Base-by-base conservation (phyloP, 2,329 filamentous ascomycete genomes). In the Fusarium miscanthi region DNA sequence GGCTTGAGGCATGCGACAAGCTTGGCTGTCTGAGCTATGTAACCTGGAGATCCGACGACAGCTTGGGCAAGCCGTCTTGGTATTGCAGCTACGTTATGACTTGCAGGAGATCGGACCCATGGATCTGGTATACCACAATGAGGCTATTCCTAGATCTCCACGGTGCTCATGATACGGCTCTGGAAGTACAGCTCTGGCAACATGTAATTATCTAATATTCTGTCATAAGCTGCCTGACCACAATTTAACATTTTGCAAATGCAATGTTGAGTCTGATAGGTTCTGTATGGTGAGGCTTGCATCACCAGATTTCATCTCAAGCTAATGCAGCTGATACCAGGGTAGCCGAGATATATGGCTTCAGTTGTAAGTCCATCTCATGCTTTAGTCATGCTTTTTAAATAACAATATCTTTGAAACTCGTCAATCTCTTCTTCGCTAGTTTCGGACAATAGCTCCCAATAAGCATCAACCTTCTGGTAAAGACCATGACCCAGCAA, bases 1-100 rank as follows among this genome's bases (percentile, higher is more conserved):
- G 70, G 61, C 61, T 67, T 57, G 40, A 27, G 30, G 66, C 60
- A 37, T 70, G 65, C 43, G 43, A 59, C 42, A 54, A 67, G 31
- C 46, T 33, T 59, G 31, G 31, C 23, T 23, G 13, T 56, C 51
- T n/a, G 51, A 48, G 27, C 51, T 35, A 67, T 46, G 51, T 40
- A 42, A 62, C 33, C 27, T 60, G 38, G 43, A 59, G 17, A 12
- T 14, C 31, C 19, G 45, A 25, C 43, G 43, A n/a, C 41, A 63
- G 42, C 42, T 40, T 33, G n/a, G 35, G 23, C 21, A 19, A 40
- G 35, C 23, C 11, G 43, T 53, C 49, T 40, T 40, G 49, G 17
- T 48, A 23, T 30, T 45, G 41, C 33, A 37, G 31, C 19, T 48
- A 33, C 30, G 45, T 48, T 27, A 53, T 62, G 56, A 56, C 43